Evolutionary conservation across 345 rosid genomes (phyloP).

Genomic region (Clarkia xantiana): DNA sequence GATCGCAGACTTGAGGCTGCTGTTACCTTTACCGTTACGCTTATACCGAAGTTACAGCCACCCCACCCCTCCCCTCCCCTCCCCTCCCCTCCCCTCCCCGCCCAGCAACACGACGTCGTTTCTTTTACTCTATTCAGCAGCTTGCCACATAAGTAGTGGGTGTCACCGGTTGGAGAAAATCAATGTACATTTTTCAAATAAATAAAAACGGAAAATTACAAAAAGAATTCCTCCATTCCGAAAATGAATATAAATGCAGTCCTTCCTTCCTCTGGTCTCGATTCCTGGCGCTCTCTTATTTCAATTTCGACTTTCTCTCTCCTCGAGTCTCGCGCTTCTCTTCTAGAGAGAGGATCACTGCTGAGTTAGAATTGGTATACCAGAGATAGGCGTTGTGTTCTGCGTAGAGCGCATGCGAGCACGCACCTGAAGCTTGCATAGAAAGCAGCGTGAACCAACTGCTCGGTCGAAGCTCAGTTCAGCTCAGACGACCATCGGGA

Average conservation of each 20-base stretch:
- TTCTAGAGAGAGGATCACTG: constrained; percentile 11
- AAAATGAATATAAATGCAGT: constrained; percentile 1
- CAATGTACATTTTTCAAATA: background rate
- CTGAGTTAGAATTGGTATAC: background rate
- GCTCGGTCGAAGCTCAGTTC: background rate
- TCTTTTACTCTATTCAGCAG: too few species aligned
- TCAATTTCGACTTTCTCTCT: constrained; percentile 28
- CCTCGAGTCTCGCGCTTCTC: constrained; percentile 25
- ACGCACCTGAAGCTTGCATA: constrained; percentile 10
- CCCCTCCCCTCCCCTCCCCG: too few species aligned
- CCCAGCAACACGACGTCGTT: too few species aligned
- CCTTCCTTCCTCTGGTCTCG: constrained; percentile 1
- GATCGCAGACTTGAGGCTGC: too few species aligned
- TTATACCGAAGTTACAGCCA: too few species aligned
- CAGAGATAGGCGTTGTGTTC: constrained; percentile 3
- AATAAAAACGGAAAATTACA: background rate
- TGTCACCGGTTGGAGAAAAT: too few species aligned
- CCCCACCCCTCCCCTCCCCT: too few species aligned
- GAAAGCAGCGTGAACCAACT: constrained; percentile 7
- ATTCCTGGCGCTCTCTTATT: constrained; percentile 43
- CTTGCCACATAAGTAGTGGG: too few species aligned
- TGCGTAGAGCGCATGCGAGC: constrained; percentile 8
- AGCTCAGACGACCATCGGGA: background rate
- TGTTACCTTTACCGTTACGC: too few species aligned
- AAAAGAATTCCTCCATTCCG: constrained; percentile 4